A percentile compares a stretch with the other conserved stretches of the same genome.
These are phyloP conservation scores for Aspergillus sp. DNA, from an alignment of 2,329 filamentous ascomycete genomes.

Conservation along the genomic window DNA sequence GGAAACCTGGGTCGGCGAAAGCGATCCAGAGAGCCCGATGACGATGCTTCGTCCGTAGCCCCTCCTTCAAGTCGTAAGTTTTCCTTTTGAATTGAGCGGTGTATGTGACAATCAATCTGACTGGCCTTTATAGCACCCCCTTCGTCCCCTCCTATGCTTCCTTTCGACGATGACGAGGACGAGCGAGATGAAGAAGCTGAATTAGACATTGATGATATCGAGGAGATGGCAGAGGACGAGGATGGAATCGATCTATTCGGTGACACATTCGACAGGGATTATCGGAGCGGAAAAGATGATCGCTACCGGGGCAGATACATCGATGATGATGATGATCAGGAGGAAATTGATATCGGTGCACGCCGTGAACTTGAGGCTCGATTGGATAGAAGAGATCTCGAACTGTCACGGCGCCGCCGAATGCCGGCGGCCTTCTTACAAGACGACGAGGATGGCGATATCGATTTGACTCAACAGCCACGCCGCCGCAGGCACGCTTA, in stretches of 20 bases:
- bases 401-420: slow-evolving; percentile 57
- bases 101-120: not conserved
- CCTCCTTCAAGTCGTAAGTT: slow-evolving; percentile 65
- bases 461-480: slow-evolving; percentile 82
- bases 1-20: slow-evolving; percentile 57
- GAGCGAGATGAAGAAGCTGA: slow-evolving; percentile 55
- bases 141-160: slow-evolving; percentile 62
- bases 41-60: slow-evolving; percentile 59
- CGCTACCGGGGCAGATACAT: slow-evolving; percentile 61
- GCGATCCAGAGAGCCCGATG: slow-evolving; percentile 64
- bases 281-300: slow-evolving; percentile 48
- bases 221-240: slow-evolving; percentile 69
- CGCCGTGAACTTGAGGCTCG: slow-evolving; percentile 63
- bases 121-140: slow-evolving; percentile 42
- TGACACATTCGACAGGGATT: slow-evolving; percentile 66
- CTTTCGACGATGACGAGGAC: slow-evolving; percentile 49
- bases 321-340: slow-evolving; percentile 66
- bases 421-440: slow-evolving; percentile 65
- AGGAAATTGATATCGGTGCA: slow-evolving; percentile 58
- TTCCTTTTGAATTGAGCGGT: not conserved
- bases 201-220: slow-evolving; percentile 65
- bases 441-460: slow-evolving; percentile 77
- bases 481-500: slow-evolving; percentile 84
- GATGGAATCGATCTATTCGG: slow-evolving; percentile 69
- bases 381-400: slow-evolving; percentile 62